Base-by-base conservation (phyloP, 768 basidiomycete species). In the Pulveroboletus sp. region DNA sequence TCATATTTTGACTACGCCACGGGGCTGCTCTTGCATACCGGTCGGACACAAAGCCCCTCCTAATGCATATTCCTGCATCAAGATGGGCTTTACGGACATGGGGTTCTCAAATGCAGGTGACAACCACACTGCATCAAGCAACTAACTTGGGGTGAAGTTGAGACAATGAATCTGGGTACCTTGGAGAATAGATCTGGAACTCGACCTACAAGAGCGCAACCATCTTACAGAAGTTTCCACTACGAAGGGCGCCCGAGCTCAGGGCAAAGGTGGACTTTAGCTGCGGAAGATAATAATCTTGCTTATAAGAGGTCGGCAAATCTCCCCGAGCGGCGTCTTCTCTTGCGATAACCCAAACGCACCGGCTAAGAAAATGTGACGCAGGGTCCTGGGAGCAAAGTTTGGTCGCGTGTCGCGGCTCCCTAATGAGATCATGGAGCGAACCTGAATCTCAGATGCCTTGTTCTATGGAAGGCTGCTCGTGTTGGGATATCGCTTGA, bases 1-100 rank as follows among this genome's bases (percentile, higher is more conserved):
- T 15, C 21, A n/a, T n/a, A n/a, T n/a, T n/a, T n/a, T n/a, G n/a
- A n/a, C n/a, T n/a, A 4, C 10, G 7, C 14, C 14, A 30, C 18
- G 18, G 8, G 3, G 13, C 17, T 43, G 46, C 4, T 18, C 39
- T 35, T 26, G 41, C 13, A 27, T 18, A 28, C 47, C 57, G 11
- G 28, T 27, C 38, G 27, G 32, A 53, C 55, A 47, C 49, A 57
- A 32, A 50, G 31, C 41, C 11, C 45, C 14, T 21, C 61, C 46
- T 49, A 33, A 37, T 11, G 26, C 46, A 42, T 13, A 8, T 24
- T 17, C 39, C 33, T 57, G 55, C 51, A 46, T 46, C 55, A 57
- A 57, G 58, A 48, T 54, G 61, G 50, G 52, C 46, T 55, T 61
- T 58, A 55, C 47, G 47, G 53, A 41, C 47, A 43, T 41, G 15